A percentile compares a stretch with the other conserved stretches of the same genome.
These are phyloP conservation scores for Selaginella tamariscina DNA, from an alignment of 75 land plant genomes.

Conservation along the genomic window DNA sequence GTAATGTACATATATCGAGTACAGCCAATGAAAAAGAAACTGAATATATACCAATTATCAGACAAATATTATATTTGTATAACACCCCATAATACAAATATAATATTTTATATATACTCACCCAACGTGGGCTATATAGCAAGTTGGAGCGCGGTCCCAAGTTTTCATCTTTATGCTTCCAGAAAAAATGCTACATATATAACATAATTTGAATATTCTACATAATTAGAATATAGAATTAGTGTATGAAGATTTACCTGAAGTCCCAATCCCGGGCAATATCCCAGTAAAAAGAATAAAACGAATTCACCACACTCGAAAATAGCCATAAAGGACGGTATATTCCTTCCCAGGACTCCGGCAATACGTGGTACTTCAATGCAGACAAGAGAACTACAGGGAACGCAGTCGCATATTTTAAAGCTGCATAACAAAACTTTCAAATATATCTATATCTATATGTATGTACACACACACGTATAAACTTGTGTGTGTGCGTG, in stretches of 20 bases:
- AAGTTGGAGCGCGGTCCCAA: constrained; percentile 43
- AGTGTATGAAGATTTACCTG: constrained; percentile 38
- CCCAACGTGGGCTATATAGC: constrained; percentile 69
- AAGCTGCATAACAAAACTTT: constrained; percentile 40
- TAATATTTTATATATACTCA: constrained; percentile 20
- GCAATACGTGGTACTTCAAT: constrained; percentile 72
- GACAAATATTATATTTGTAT: too few species aligned
- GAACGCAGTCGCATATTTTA: constrained; percentile 83
- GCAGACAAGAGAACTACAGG: constrained; percentile 93
- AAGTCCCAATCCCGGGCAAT: constrained; percentile 90
- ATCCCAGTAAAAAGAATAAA: constrained; percentile 98
- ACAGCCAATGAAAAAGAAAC: too few species aligned
- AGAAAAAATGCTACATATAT: constrained; percentile 42
- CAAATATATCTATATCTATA: too few species aligned
- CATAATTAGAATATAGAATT: background rate
- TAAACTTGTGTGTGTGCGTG: too few species aligned
- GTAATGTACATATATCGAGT: too few species aligned
- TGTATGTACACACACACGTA: too few species aligned
- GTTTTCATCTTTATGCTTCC: constrained; percentile 48
- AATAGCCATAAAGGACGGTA: constrained; percentile 90
- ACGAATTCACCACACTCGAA: constrained; percentile 69
- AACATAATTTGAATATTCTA: background rate
- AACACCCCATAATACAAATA: too few species aligned
- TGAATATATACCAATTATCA: too few species aligned
- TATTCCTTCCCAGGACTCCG: constrained; percentile 52